phyloP scores from a whole-genome alignment of 768 basidiomycete genomes.

The Postia placenta region DNA sequence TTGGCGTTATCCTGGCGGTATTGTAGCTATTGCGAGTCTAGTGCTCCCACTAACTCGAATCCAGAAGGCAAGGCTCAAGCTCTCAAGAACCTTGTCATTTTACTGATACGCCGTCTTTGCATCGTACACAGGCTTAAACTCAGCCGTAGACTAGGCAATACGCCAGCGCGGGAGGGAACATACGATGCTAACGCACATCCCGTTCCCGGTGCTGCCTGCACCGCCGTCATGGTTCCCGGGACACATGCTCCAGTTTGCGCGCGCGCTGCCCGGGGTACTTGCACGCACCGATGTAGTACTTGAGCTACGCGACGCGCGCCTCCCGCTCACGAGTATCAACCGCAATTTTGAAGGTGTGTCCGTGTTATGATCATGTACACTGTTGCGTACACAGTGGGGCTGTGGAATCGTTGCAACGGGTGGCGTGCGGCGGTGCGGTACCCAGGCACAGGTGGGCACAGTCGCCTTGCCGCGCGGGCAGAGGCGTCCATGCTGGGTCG shows the following conservation, averaged over 20 bases:
- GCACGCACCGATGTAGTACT: conserved; percentile 86
- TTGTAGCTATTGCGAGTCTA: too few species aligned
- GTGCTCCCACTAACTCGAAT: too few species aligned
- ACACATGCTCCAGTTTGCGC: conserved; percentile 87
- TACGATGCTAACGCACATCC: conserved; percentile 29
- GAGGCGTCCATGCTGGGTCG: not conserved
- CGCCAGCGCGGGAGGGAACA: not conserved
- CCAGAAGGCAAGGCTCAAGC: too few species aligned
- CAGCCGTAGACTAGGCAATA: too few species aligned
- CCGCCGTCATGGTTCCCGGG: conserved; percentile 95
- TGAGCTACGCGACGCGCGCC: conserved; percentile 87
- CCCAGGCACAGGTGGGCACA: not conserved
- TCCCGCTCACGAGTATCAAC: conserved; percentile 94
- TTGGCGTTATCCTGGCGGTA: too few species aligned
- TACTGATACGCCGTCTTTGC: too few species aligned
- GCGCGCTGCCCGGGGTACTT: conserved; percentile 69
- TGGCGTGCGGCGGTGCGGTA: not conserved
- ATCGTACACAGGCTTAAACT: too few species aligned
- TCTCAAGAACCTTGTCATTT: too few species aligned
- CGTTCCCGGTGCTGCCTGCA: conserved; percentile 48
- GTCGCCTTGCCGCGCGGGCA: not conserved
- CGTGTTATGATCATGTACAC: not conserved
- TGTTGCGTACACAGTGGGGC: not conserved
- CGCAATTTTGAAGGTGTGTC: conserved; percentile 74
- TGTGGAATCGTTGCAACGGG: not conserved